Percentiles rank a stretch among this genome's conserved stretches.
Conservation (phyloP, 2,329 filamentous ascomycete genomes). For the Eurotiales sp. region DNA sequence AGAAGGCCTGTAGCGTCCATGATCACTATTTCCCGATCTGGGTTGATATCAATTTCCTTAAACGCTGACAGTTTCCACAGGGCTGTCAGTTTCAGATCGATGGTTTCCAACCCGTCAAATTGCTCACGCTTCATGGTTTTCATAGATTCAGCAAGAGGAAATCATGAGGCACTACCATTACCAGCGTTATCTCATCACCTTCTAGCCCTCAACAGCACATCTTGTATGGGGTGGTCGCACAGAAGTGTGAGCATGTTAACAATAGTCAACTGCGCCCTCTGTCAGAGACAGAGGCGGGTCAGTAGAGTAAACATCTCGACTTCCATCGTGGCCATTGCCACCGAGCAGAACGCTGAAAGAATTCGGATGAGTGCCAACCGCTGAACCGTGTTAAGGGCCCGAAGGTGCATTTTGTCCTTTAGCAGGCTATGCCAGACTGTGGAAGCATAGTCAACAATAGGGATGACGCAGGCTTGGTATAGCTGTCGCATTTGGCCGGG, state of each 20-base stretch:
- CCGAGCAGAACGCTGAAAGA: conserved; percentile 22
- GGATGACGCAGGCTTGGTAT: conserved; percentile 22
- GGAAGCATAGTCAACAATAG: conserved; percentile 23
- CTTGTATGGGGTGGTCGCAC: conserved; percentile 16
- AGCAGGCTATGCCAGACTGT: conserved; percentile 22
- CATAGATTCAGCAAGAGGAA: conserved; percentile 18
- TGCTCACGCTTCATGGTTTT: background rate
- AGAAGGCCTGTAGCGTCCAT: conserved; percentile 12
- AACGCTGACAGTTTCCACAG: conserved; percentile 22
- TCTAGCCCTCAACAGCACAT: conserved; percentile 12
- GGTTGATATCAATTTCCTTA: conserved; percentile 21
- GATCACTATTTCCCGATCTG: conserved; percentile 20
- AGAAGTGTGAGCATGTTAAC: conserved; percentile 21
- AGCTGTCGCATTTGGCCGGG: conserved; percentile 22
- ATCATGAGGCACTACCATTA: conserved; percentile 14
- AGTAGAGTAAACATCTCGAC: conserved; percentile 22
- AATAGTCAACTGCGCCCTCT: conserved; percentile 19
- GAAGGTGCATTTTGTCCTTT: conserved; percentile 21
- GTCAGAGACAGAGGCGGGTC: conserved; percentile 17
- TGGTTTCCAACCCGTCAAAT: conserved; percentile 22
- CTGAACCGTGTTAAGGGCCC: conserved; percentile 20
- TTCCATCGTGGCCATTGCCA: conserved; percentile 20
- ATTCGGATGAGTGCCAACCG: conserved; percentile 19
- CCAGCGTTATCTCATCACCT: conserved; percentile 14
- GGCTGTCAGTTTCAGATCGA: conserved; percentile 19